These are phyloP conservation scores for Barnettozyma populi DNA, from an alignment of 805 yeast species.

Conservation along the genomic window DNA sequence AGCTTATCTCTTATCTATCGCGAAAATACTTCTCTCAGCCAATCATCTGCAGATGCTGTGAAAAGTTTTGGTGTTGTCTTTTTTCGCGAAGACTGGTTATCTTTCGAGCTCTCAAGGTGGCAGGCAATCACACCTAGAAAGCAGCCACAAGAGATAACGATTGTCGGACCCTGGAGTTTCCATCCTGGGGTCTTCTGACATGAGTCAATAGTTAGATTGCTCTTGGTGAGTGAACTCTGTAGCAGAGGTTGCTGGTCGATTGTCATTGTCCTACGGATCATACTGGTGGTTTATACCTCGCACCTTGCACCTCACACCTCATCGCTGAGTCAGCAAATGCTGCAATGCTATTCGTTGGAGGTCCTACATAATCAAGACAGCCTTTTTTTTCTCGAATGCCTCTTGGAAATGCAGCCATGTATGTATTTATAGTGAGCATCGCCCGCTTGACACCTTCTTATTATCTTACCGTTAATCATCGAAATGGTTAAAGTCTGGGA, in stretches of 20 bases:
- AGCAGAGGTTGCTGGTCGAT: background rate
- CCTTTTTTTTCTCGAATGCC: background rate
- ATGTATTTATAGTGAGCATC: slow-evolving; percentile 1
- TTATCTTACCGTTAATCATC: background rate
- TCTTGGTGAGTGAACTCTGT: background rate
- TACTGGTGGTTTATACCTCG: too few relatives aligned
- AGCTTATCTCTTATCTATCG: background rate
- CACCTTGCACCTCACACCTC: too few relatives aligned
- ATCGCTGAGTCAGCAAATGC: slow-evolving; percentile 6
- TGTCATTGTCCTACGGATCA: too few relatives aligned
- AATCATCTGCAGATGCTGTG: background rate
- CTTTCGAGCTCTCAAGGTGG: background rate
- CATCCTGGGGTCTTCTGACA: background rate
- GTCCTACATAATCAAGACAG: slow-evolving; percentile 1
- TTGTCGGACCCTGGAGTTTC: background rate
- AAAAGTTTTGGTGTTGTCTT: background rate
- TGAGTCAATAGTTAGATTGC: background rate
- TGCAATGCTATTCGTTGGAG: slow-evolving; percentile 1
- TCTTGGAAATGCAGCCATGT: background rate
- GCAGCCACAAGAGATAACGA: background rate
- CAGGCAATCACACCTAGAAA: background rate
- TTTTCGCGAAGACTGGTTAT: background rate
- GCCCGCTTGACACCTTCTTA: background rate
- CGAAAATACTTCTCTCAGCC: background rate
- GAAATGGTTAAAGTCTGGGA: slow-evolving; percentile 23